Evolutionary conservation across 2,329 filamentous ascomycete genomes (phyloP).

Genomic region (Stemphylium vesicarium): DNA sequence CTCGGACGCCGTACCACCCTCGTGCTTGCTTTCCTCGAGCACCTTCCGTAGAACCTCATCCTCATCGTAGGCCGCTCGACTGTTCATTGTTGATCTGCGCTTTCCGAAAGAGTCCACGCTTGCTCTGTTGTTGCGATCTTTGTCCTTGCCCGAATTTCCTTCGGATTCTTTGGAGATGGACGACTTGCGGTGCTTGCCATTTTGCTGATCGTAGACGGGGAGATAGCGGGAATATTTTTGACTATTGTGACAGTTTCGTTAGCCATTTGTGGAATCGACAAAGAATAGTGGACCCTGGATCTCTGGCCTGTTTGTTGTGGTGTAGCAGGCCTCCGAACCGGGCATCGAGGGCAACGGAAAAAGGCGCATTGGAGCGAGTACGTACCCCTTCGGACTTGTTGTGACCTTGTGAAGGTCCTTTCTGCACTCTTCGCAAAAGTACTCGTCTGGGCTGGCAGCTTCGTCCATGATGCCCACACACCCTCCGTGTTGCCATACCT

Average conservation of each 20-base stretch:
- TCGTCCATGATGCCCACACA: constrained; percentile 98
- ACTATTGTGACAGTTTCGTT: constrained; percentile 47
- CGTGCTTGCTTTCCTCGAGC: constrained; percentile 93
- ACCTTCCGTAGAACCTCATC: constrained; percentile 86
- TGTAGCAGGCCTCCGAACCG: not conserved
- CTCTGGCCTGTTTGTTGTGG: not conserved
- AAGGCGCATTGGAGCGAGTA: constrained; percentile 22
- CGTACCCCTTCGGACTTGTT: constrained; percentile 84
- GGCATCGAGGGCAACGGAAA: constrained; percentile 16
- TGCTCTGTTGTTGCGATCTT: constrained; percentile 61
- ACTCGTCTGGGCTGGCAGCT: constrained; percentile 90
- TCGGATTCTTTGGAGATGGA: constrained; percentile 70
- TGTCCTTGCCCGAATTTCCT: constrained; percentile 60
- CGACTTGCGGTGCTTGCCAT: constrained; percentile 63
- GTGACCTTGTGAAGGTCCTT: constrained; percentile 89
- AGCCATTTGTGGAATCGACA: not conserved
- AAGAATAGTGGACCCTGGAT: not conserved
- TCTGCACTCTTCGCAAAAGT: constrained; percentile 95
- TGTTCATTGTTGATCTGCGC: constrained; percentile 96
- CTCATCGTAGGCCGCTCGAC: constrained; percentile 93
- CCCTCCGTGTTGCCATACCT: constrained; percentile 98
- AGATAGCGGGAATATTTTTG: constrained; percentile 69
- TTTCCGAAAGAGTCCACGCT: constrained; percentile 71
- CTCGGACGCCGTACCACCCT: constrained; percentile 65
- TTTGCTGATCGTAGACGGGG: constrained; percentile 62